Evolutionary conservation across 148 eudicot genomes (phyloP), one percentile per base, ranked within the genome.

Genomic region (Hydrangea macrophylla): DNA sequence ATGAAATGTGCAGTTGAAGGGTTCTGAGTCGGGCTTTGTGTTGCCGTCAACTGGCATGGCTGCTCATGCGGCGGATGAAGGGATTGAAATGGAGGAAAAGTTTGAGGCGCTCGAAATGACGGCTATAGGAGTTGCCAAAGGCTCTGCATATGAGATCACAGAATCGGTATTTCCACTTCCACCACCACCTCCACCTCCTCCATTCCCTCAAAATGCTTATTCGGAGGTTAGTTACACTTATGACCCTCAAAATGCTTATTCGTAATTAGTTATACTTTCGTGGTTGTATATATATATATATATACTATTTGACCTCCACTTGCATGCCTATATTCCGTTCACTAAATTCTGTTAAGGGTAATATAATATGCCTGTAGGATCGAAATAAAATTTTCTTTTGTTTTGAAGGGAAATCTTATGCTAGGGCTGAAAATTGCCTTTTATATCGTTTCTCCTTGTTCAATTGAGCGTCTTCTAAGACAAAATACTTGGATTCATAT

Each of bases 21-120:
- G 20, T 53, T 35, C 74, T 33, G 90, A 89, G 30, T 56, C 74
- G 8, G 78, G 74, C 72, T 40, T 62, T 2, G 9, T 57, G 53
- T 68, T 74, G 48, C 92, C 97, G 62, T 76, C 87, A 40, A 92
- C 93, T 60, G 80, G 96, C 77, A 85, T 89, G 83, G 96, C 96
- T 79, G 93, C 96, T 69, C 84, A 87, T 81, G 86, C 86, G 23
- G 66, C 56, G 32, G 90, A 89, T 73, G 96, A 87, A 69, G 75
- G 81, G 68, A 72, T 35, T 37, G 90, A 83, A 53, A 48, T 36
- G 54, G 85, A 83, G 48, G 89, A 85, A 9, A 73, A 69, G 73
- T 13, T 42, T 33, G 85, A 72, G 25, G 73, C 48, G 7, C 72
- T 59, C 61, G 84, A 77, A 64, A 63, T 65, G 20, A 50, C 31